Evolutionary conservation across 768 basidiomycete genomes (phyloP).

Genomic region (Mycena venus): DNA sequence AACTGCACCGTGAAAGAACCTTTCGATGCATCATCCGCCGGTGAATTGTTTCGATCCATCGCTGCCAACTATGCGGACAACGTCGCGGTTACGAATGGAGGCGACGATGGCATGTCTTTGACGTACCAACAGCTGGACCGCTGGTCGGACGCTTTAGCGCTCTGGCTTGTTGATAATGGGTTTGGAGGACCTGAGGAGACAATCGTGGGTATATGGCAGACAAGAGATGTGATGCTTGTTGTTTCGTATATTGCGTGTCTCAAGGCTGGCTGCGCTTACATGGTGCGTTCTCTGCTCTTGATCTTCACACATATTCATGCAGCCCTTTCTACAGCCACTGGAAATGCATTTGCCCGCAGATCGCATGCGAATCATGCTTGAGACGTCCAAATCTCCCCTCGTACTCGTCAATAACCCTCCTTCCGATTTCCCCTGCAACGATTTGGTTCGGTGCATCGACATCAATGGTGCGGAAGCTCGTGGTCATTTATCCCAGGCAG

Average conservation of each 20-base stretch:
- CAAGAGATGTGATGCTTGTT: slow-evolving; percentile 7
- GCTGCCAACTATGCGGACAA: neutral
- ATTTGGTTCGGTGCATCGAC: slow-evolving; percentile 1
- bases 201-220: slow-evolving; percentile 3
- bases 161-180: neutral
- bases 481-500: slow-evolving; percentile 1
- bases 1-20: neutral
- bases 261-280: slow-evolving; percentile 6
- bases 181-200: neutral
- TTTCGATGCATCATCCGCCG: neutral
- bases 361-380: slow-evolving; percentile 5
- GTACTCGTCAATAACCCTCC: slow-evolving; percentile 4
- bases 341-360: slow-evolving; percentile 1
- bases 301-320: neutral
- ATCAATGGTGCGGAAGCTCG: neutral
- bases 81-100: neutral
- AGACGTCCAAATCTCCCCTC: neutral
- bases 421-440: slow-evolving; percentile 1
- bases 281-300: neutral
- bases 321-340: slow-evolving; percentile 5
- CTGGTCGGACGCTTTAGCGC: slow-evolving; percentile 1
- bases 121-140: slow-evolving; percentile 1
- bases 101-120: slow-evolving; percentile 1
- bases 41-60: neutral
- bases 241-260: slow-evolving; percentile 4